Evolutionary conservation across 106 monocot species (phyloP), one percentile per base, ranked within the genome.

Genomic region (Agapanthus africanus): DNA sequence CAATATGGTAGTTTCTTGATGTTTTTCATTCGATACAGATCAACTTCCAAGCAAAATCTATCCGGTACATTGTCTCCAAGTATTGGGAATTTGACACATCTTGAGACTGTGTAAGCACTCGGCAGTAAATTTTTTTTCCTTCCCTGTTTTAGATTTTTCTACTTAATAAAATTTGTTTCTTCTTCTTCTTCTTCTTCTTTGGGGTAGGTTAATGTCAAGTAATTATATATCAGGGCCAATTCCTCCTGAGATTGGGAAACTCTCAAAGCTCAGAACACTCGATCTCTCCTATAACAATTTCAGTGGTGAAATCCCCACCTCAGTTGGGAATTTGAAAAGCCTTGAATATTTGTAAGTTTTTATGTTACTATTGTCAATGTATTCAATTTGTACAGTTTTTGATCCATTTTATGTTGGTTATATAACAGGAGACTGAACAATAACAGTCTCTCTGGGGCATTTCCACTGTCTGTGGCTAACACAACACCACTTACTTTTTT

Each of bases 281-380:
- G 84, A 91, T 65, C 82, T 91, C 54, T 91, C 85, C 33, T 83
- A 78, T 67, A 94, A 94, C 63, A 9, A 68, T 40, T 81, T 94
- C 67, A 72, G 35, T 66, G 94, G 90, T 38, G 83, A 77, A 56
- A 69, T 94, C 38, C 90, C 94, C 4, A 27, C 14, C n/a, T 87
- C 90, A 39, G 10, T 94, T 23, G 85, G n/a, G n/a, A n/a, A n/a
- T n/a, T n/a, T n/a, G n/a, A n/a, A n/a, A n/a, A 94, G 46, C 74
- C 90, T 94, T 79, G 72, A 73, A 32, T 94, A 90, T 71, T 40
- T 88, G 88, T 88, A 77, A 88, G 84, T 68, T 41, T 46, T 37
- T 18, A 66, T 41, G 9, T 11, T 35, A 27, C 15, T 66, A 26
- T 13, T 66, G 27, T 66, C 42, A 7, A 30, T 44, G 14, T 44